Percentiles rank a stretch among this genome's conserved stretches.
phyloP scores from a whole-genome alignment of 116 monocot genomes.

The Dioscorea cayenensis region DNA sequence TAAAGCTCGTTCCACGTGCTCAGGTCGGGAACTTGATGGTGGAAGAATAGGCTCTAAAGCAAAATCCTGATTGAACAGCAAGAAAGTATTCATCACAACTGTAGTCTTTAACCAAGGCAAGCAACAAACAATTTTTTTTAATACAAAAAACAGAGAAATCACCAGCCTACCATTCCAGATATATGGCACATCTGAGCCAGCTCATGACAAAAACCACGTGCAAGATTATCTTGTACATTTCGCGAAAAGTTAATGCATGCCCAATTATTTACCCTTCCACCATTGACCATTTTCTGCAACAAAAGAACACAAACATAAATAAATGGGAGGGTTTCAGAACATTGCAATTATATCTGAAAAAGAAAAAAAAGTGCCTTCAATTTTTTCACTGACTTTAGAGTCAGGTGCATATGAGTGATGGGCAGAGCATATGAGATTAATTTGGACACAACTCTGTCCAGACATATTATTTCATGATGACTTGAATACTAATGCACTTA shows the following conservation, averaged over 20 bases:
- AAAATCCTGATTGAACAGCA: slow-evolving; percentile 54
- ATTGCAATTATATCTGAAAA: not conserved
- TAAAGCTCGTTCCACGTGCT: slow-evolving; percentile 71
- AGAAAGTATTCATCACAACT: too few species aligned
- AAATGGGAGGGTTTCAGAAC: not conserved
- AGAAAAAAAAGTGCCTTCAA: not conserved
- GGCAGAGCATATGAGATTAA: too few species aligned
- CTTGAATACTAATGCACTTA: too few species aligned
- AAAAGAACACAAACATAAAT: not conserved
- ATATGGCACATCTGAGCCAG: slow-evolving; percentile 75
- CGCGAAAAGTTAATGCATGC: slow-evolving; percentile 75
- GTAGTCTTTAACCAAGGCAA: too few species aligned
- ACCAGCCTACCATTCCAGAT: slow-evolving; percentile 77
- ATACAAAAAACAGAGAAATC: not conserved
- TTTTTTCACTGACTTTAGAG: not conserved
- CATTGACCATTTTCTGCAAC: slow-evolving; percentile 92
- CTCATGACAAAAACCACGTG: slow-evolving; percentile 40
- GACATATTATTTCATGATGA: too few species aligned
- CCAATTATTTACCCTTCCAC: slow-evolving; percentile 74
- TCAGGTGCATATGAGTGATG: too few species aligned
- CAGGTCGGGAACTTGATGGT: slow-evolving; percentile 56
- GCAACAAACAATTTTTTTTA: not conserved
- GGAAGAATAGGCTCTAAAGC: slow-evolving; percentile 55
- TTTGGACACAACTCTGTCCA: too few species aligned
- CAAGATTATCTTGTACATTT: slow-evolving; percentile 53